These are phyloP conservation scores for Cutaneotrichosporon cyanovorans DNA, from an alignment of 1,284 basidiomycete genomes.

Conservation along the genomic window DNA sequence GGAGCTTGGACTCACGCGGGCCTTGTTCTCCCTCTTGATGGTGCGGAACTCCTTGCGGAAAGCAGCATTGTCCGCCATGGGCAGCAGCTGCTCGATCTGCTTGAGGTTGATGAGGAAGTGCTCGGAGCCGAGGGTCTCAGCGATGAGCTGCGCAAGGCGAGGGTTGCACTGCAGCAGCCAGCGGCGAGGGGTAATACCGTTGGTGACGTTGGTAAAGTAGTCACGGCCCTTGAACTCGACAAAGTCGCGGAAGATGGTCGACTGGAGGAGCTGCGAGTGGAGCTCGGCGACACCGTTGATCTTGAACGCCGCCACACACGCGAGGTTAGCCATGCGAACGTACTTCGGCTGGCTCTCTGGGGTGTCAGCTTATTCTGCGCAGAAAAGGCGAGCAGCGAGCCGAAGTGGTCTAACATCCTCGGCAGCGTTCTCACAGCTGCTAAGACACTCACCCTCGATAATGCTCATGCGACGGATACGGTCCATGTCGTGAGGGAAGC, in stretches of 20 bases:
- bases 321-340: slow-evolving; percentile 68
- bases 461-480: slow-evolving; percentile 74
- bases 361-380: no score
- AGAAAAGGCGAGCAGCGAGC: no score
- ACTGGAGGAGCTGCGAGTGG: slow-evolving; percentile 48
- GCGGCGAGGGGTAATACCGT: slow-evolving; percentile 52
- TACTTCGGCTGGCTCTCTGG: slow-evolving; percentile 73
- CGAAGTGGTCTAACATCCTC: not conserved
- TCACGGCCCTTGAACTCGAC: slow-evolving; percentile 44
- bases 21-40: slow-evolving; percentile 80
- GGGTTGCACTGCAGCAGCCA: slow-evolving; percentile 95
- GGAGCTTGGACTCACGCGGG: slow-evolving; percentile 47
- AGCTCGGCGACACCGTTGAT: slow-evolving; percentile 95
- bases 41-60: slow-evolving; percentile 73
- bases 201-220: slow-evolving; percentile 48
- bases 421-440: no score
- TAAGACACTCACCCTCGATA: slow-evolving; percentile 59
- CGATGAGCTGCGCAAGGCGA: slow-evolving; percentile 70
- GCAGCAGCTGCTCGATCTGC: slow-evolving; percentile 39
- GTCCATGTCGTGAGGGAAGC: slow-evolving; percentile 77
- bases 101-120: slow-evolving; percentile 63
- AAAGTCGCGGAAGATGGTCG: slow-evolving; percentile 85
- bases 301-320: slow-evolving; percentile 59
- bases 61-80: slow-evolving; percentile 59
- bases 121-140: slow-evolving; percentile 65